phyloP scores from a whole-genome alignment of 306 rosid species.

The Crotalaria pallida region DNA sequence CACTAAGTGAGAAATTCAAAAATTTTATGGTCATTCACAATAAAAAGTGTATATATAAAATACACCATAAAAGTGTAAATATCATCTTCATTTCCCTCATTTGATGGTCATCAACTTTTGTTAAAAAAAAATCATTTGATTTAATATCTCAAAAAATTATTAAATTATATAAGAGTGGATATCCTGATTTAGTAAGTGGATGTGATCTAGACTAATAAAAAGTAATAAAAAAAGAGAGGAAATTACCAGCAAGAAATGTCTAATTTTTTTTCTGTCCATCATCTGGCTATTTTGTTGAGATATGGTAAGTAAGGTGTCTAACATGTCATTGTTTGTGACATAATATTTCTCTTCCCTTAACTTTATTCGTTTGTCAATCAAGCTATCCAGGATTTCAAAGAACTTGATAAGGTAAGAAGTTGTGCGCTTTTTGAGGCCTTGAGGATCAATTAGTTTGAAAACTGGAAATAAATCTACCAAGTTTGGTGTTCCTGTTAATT shows the following conservation, averaged over 20 bases:
- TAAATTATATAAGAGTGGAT: too few species aligned
- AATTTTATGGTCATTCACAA: too few species aligned
- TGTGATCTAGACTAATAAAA: too few species aligned
- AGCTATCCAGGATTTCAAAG: background rate
- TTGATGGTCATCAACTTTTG: too few species aligned
- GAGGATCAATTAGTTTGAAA: background rate
- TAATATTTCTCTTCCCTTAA: background rate
- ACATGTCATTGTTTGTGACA: background rate
- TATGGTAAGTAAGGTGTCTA: slow-evolving; percentile 28
- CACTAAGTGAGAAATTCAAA: too few species aligned
- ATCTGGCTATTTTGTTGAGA: slow-evolving; percentile 7
- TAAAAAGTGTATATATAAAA: too few species aligned
- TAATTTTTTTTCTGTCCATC: background rate
- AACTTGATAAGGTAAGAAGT: background rate
- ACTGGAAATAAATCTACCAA: background rate
- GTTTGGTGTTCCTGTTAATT: background rate
- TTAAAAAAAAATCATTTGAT: too few species aligned
- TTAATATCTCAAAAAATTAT: too few species aligned
- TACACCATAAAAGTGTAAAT: too few species aligned
- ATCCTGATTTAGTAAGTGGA: too few species aligned
- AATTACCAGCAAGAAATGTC: slow-evolving; percentile 14
- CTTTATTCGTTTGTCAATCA: slow-evolving; percentile 9
- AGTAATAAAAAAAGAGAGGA: background rate
- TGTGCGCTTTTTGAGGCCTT: background rate
- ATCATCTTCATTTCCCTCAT: too few species aligned